phyloP scores from a whole-genome alignment of 768 basidiomycete genomes.

The Termitomyces sp. region DNA sequence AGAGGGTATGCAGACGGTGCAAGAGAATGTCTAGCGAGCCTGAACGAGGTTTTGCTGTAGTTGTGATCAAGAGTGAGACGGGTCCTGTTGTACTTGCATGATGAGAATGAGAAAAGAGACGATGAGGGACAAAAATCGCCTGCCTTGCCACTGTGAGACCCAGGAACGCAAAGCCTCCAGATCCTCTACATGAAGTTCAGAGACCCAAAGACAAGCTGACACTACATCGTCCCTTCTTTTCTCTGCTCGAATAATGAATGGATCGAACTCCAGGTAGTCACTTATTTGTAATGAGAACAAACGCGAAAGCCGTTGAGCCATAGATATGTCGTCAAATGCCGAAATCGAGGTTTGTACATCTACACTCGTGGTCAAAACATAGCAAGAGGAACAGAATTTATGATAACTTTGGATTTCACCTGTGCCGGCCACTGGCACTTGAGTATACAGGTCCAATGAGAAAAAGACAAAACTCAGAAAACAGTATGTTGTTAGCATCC shows the following conservation, averaged over 20 bases:
- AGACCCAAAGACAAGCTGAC: slow-evolving; percentile 48
- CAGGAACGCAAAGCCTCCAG: slow-evolving; percentile 30
- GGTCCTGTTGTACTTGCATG: slow-evolving; percentile 27
- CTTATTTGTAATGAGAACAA: slow-evolving; percentile 23
- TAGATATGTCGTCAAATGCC: slow-evolving; percentile 22
- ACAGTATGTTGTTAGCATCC: slow-evolving; percentile 31
- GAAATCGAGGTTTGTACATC: slow-evolving; percentile 8
- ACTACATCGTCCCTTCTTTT: slow-evolving; percentile 14
- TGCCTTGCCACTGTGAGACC: slow-evolving; percentile 40
- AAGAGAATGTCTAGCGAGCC: slow-evolving; percentile 20
- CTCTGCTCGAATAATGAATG: slow-evolving; percentile 25
- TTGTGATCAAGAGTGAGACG: slow-evolving; percentile 43
- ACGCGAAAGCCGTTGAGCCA: slow-evolving; percentile 28
- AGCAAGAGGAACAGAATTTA: not conserved
- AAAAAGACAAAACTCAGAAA: slow-evolving; percentile 33
- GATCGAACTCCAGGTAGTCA: slow-evolving; percentile 23
- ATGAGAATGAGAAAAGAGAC: not conserved
- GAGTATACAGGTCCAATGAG: slow-evolving; percentile 24
- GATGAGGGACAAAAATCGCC: not conserved
- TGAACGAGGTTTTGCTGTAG: slow-evolving; percentile 19
- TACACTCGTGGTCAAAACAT: slow-evolving; percentile 1
- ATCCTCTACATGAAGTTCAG: slow-evolving; percentile 20
- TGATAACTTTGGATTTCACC: not conserved
- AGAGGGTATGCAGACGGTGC: slow-evolving; percentile 19
- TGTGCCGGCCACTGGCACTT: slow-evolving; percentile 1